Evolutionary conservation across 495 filamentous ascomycete species (phyloP), one percentile per base, ranked within the genome.

Genomic region (Podospora pseudocomata): DNA sequence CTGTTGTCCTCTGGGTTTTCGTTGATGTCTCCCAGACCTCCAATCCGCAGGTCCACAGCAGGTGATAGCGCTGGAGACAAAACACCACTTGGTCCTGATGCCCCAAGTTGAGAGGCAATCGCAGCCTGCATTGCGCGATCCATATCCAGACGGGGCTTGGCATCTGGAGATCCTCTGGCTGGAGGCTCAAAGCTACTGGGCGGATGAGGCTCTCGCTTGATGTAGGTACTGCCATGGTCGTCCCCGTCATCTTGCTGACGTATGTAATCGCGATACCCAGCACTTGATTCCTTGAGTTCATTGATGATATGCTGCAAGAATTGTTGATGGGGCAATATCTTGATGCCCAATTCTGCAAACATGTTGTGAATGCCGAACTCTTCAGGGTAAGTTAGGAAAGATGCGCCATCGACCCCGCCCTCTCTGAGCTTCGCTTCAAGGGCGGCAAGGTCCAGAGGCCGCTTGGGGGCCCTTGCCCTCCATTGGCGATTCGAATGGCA

Each of bases 351-450:
- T 6, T 63, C 65, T 0, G 63, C 56, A 68, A 75, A 80, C 16
- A 84, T 64, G 13, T 62, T 18, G 2, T 63, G 18, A 19, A 59
- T 61, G 54, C 62, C 62, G 56, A 75, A 72, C 39, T 66, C 63
- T 19, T 76, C 75, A 27, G 73, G 68, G 27, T 76, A 81, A 0
- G 76, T 81, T 1, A 95, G 77, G 0, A 96, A 80, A 0, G 85
- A 81, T 39, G 83, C 75, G 5, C 92, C 92, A 62, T 85, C 85
- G 3, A 94, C 79, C 3, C 82, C 80, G 63, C 90, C 81, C 0
- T 88, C 82, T 3, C 85, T 81, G 5, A 96, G 78, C 13, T 76
- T 74, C 15, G 70, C 72, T 71, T 86, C 87, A 13, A 94, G 80
- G 0, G 69, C 26, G 7, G 70, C 70, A 0, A 80, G 76, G 56